Base-by-base conservation (phyloP, 345 rosid genomes). In the Hibiscus syriacus region DNA sequence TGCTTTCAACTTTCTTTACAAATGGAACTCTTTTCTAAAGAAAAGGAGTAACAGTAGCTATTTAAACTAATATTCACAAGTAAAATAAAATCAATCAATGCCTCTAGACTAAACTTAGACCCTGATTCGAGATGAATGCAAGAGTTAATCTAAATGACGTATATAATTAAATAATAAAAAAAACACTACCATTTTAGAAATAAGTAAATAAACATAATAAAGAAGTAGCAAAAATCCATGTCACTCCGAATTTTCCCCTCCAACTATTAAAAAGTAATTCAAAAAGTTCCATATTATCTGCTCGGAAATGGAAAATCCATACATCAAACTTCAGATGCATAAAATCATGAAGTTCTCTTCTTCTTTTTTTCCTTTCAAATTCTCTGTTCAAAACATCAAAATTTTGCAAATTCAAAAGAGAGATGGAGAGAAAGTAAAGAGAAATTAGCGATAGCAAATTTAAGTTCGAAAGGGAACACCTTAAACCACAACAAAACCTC, bases 11-110 rank as follows among this genome's bases (percentile, higher is more conserved):
- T 68, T 72, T 76, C 71, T 75, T 81, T 83, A 84, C 78, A 66
- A 75, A 78, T 1, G 84, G 55, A 70, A 76, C 41, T 71, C 95
- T 84, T 85, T 81, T 88, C 98, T 23, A 72, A 49, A 58, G 61
- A n/a, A 61, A 69, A 20, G 61, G 54, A 54, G 26, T 32, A 70
- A 29, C 2, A 36, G 12, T 5, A 48, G 3, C 13, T 5, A 74
- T 32, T 54, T 32, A 41, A 2, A 60, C 49, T 38, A 34, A n/a
- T 36, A 71, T 62, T 45, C 26, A 43, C 17, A 67, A 9, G 8
- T n/a, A 48, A 55, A 7, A n/a, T 2, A 2, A 32, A 32, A 50
- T 20, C 26, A 50, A 50, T 50, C 55, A 50, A 50, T 20, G 25
- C 3, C 6, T 52, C n/a, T 4, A 7, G 36, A 32, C 48, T 32